Percentiles rank a stretch among this genome's conserved stretches.
Evolutionary conservation across 768 basidiomycete species (phyloP).

Genomic region (Panaeolus cyanescens): DNA sequence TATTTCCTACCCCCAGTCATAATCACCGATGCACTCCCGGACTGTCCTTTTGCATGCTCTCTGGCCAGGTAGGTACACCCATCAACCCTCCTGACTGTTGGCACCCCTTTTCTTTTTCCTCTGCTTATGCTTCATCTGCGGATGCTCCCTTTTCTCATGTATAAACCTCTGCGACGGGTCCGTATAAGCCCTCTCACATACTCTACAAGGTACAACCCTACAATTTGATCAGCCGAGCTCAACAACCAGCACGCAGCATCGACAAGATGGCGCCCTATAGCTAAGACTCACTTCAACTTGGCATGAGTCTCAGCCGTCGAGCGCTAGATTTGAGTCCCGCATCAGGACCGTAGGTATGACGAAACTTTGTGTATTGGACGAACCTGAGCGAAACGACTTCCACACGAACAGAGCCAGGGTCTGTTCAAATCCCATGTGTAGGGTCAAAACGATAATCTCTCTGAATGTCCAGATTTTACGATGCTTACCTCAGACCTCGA

Average conservation of each 20-base stretch:
- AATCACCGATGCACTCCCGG: too few species aligned
- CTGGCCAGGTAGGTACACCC: too few species aligned
- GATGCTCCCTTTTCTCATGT: background rate
- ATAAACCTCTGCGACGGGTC: background rate
- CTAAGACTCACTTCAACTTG: background rate
- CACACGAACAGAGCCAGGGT: background rate
- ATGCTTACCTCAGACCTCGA: background rate
- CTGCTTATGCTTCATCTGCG: background rate
- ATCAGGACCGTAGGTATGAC: background rate
- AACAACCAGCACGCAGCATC: too few species aligned
- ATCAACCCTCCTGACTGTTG: too few species aligned
- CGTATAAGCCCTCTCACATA: background rate
- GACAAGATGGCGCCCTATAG: too few species aligned
- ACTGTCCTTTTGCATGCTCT: too few species aligned
- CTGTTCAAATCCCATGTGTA: background rate
- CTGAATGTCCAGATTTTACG: background rate
- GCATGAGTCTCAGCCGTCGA: background rate
- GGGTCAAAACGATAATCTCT: too few species aligned
- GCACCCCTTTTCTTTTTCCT: background rate
- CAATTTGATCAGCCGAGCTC: too few species aligned
- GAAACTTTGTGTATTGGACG: background rate
- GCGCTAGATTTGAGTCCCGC: background rate
- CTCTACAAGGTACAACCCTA: background rate
- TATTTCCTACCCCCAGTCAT: too few species aligned
- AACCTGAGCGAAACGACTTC: background rate